Conservation (phyloP, 768 basidiomycete species). For the Mycena floridula region DNA sequence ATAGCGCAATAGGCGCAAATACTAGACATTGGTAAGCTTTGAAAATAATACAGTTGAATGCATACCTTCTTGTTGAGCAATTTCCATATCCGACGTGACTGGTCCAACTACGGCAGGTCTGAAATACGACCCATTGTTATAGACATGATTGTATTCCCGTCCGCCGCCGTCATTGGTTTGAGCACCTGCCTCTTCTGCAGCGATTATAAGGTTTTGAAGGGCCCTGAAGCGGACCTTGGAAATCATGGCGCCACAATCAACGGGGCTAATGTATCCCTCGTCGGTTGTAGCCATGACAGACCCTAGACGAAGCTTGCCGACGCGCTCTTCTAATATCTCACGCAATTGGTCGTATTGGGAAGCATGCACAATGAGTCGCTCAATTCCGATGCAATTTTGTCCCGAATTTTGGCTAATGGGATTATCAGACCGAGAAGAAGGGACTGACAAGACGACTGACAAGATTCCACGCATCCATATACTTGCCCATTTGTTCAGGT, state of each 20-base stretch:
- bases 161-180: constrained; percentile 50
- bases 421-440: not conserved
- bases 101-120: constrained; percentile 81
- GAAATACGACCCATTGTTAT: constrained; percentile 78
- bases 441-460: constrained; percentile 43
- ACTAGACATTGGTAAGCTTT: constrained; percentile 37
- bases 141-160: constrained; percentile 53
- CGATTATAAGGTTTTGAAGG: constrained; percentile 61
- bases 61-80: constrained; percentile 78
- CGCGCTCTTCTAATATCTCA: constrained; percentile 55
- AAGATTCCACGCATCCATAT: constrained; percentile 89
- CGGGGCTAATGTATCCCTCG: constrained; percentile 64
- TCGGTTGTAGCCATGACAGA: constrained; percentile 62
- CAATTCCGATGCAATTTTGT: constrained; percentile 97
- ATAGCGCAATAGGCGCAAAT: constrained; percentile 87
- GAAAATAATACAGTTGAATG: constrained; percentile 9
- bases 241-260: constrained; percentile 90
- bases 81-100: constrained; percentile 62
- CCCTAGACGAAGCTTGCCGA: constrained; percentile 67
- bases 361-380: constrained; percentile 82
- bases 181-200: constrained; percentile 68
- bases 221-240: constrained; percentile 61
- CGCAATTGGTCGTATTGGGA: constrained; percentile 74
- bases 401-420: constrained; percentile 76
- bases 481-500: constrained; percentile 74